phyloP scores from a whole-genome alignment of 345 rosid genomes.

The Salix brachista region DNA sequence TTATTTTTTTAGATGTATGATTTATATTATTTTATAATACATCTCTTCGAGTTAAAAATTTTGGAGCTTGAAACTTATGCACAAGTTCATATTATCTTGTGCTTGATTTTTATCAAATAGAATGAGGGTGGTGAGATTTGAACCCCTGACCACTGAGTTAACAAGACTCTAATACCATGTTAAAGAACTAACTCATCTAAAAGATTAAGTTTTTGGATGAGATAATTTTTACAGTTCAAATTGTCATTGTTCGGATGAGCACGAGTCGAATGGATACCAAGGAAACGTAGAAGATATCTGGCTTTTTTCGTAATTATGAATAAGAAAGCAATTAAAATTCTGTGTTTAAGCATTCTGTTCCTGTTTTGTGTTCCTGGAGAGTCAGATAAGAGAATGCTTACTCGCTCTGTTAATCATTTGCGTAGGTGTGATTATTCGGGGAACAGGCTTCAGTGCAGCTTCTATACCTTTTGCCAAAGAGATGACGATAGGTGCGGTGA shows the following conservation, averaged over 20 bases:
- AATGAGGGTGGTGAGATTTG: too few species aligned
- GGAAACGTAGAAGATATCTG: not conserved
- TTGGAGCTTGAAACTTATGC: too few species aligned
- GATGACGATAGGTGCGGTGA: constrained; percentile 64
- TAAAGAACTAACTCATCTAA: too few species aligned
- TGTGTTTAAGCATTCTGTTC: not conserved
- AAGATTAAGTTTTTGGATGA: too few species aligned
- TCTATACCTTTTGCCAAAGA: constrained; percentile 92
- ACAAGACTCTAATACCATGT: too few species aligned
- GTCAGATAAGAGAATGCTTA: constrained; percentile 30
- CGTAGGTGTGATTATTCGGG: constrained; percentile 88
- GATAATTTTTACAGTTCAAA: not conserved
- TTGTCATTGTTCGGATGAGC: not conserved
- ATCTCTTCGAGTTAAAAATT: too few species aligned
- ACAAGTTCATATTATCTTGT: accelerated
- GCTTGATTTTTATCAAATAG: too few species aligned
- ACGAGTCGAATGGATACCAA: not conserved
- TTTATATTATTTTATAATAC: too few species aligned
- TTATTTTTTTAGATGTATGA: too few species aligned
- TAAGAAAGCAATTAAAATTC: not conserved
- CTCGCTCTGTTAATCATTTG: constrained; percentile 89
- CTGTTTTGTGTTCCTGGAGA: not conserved
- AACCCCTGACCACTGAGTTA: too few species aligned
- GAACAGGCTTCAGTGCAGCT: constrained; percentile 72
- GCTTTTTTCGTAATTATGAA: not conserved